These are phyloP conservation scores for Grosmannia serpens DNA, from an alignment of 2,329 filamentous ascomycete species.

Conservation along the genomic window DNA sequence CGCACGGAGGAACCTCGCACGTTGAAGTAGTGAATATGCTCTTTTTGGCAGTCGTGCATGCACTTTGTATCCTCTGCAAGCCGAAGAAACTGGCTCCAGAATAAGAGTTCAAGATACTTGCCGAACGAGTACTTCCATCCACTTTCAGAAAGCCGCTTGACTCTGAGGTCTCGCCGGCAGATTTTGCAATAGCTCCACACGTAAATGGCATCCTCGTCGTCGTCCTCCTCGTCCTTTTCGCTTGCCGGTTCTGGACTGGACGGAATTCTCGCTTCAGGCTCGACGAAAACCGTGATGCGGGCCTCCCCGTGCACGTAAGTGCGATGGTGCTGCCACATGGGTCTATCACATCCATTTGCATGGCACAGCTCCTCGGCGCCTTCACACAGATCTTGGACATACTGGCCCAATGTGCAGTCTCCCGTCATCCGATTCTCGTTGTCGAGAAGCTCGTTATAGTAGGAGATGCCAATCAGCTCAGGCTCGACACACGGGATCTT, in stretches of 20 bases:
- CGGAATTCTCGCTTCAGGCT: conserved; percentile 43
- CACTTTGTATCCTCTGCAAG: conserved; percentile 56
- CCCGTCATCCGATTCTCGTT: conserved; percentile 54
- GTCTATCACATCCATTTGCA: conserved; percentile 74
- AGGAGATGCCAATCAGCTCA: conserved; percentile 78
- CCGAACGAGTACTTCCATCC: conserved; percentile 98
- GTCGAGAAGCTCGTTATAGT: conserved; percentile 81
- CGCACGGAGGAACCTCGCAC: conserved; percentile 75
- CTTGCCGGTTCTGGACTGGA: conserved; percentile 47
- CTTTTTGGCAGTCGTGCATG: conserved; percentile 80
- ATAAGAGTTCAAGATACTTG: conserved; percentile 94
- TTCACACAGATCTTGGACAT: conserved; percentile 80
- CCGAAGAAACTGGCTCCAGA: conserved; percentile 81
- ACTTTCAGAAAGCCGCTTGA: conserved; percentile 81
- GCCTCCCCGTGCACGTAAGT: conserved; percentile 97
- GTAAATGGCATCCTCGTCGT: conserved; percentile 53
- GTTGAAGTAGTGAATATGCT: conserved; percentile 89
- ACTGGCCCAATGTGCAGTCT: conserved; percentile 89
- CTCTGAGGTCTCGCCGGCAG: conserved; percentile 81
- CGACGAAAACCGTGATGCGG: conserved; percentile 82
- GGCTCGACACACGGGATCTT: conserved; percentile 90
- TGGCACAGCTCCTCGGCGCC: conserved; percentile 67
- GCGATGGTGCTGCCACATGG: conserved; percentile 84
- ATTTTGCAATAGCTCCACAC: conserved; percentile 98
- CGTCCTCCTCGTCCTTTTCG: conserved; percentile 16